Conservation (phyloP, 1,284 basidiomycete genomes). For the Porodaedalea pini region DNA sequence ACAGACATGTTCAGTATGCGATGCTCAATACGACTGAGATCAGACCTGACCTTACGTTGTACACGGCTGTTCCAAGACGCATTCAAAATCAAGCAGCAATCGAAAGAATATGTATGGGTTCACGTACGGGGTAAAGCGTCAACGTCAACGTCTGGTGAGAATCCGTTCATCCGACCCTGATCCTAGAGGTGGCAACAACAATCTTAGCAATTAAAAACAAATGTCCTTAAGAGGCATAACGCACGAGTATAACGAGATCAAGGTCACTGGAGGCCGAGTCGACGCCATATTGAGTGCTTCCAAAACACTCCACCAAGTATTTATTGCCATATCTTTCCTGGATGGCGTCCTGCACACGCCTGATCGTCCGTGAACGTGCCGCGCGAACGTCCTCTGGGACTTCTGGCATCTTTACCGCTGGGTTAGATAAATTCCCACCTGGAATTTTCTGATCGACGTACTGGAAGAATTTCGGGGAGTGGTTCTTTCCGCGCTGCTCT, state of each 20-base stretch:
- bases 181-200: conserved; percentile 38
- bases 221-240: conserved; percentile 21
- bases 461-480: not conserved
- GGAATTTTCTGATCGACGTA: not conserved
- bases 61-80: conserved; percentile 31
- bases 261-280: conserved; percentile 40
- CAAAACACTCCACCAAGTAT: conserved; percentile 43
- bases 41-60: conserved; percentile 34
- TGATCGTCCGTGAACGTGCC: conserved; percentile 21
- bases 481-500: not conserved
- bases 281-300: conserved; percentile 48
- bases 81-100: not conserved
- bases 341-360: conserved; percentile 28
- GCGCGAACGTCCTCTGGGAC: not conserved
- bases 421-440: not conserved
- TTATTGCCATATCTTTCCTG: conserved; percentile 31
- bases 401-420: not conserved
- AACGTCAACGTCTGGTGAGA: conserved; percentile 28
- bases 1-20: not conserved
- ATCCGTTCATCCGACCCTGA: conserved; percentile 34
- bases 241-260: conserved; percentile 48
- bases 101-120: not conserved
- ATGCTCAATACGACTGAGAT: not conserved
- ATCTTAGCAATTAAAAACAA: not conserved
- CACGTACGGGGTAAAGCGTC: conserved; percentile 31